Conservation (phyloP, 139 green algal species). For the Chlamydomonas sphaeroides region DNA sequence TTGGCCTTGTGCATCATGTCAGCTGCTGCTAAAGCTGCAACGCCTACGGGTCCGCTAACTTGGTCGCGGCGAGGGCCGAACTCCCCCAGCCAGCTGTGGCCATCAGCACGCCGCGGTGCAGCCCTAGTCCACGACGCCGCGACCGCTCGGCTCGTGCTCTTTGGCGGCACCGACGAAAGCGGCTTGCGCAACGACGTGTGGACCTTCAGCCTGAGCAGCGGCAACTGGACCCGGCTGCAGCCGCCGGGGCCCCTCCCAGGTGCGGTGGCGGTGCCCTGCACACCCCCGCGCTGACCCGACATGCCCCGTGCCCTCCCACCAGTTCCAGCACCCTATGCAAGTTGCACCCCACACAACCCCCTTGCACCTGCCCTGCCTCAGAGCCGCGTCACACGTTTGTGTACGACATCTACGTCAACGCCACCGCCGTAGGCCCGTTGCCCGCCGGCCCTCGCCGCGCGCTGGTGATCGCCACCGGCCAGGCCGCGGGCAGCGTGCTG, state of each 20-base stretch:
- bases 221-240: neutral
- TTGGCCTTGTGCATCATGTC: no score
- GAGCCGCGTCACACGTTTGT: neutral
- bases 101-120: neutral
- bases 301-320: no score
- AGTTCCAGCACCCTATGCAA: neutral
- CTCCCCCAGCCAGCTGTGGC: no score
- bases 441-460: neutral
- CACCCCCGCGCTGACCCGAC: no score
- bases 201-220: neutral
- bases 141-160: neutral
- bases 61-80: no score
- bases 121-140: neutral
- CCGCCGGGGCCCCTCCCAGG: neutral
- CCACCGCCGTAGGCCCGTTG: neutral
- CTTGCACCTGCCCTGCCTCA: neutral
- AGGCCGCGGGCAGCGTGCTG: neutral
- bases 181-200: neutral
- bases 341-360: no score
- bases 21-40: no score
- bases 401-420: slow-evolving; percentile 3
- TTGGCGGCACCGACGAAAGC: neutral
- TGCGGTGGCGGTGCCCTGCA: neutral
- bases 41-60: no score
- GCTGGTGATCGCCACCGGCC: neutral